A percentile compares a stretch with the other conserved stretches of the same genome.
These are phyloP conservation scores for Chamaecrista fasciculata DNA, from an alignment of 306 rosid species.

Conservation along the genomic window DNA sequence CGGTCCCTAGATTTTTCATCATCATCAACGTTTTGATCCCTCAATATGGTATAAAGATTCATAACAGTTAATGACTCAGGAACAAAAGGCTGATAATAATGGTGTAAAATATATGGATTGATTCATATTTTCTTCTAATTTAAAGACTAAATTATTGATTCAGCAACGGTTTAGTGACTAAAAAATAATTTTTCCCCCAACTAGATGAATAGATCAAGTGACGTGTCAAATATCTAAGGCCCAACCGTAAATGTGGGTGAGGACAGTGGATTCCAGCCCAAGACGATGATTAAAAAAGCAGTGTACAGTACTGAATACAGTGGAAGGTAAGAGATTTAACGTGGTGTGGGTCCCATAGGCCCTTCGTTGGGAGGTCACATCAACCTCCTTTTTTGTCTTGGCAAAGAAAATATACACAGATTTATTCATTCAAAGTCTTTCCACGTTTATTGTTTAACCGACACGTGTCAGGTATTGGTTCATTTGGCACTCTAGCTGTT, in stretches of 20 bases:
- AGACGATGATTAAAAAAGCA: background rate
- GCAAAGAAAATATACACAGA: background rate
- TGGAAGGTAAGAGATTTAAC: background rate
- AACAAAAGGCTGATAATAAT: no score
- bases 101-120: no score
- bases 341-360: background rate
- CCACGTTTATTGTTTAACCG: background rate
- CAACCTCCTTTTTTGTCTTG: constrained; percentile 31
- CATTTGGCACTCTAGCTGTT: background rate
- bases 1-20: no score
- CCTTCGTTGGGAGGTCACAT: constrained; percentile 32
- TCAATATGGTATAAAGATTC: no score
- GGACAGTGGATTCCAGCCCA: background rate
- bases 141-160: no score
- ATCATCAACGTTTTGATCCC: no score
- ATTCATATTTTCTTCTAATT: no score
- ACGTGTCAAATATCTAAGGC: constrained; percentile 8
- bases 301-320: no score
- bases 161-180: no score
- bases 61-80: no score
- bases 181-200: no score
- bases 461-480: background rate
- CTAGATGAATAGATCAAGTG: background rate
- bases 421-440: background rate
- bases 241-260: background rate